Conservation (phyloP, 1,284 basidiomycete genomes). For the Sanghuangporus weigelae region DNA sequence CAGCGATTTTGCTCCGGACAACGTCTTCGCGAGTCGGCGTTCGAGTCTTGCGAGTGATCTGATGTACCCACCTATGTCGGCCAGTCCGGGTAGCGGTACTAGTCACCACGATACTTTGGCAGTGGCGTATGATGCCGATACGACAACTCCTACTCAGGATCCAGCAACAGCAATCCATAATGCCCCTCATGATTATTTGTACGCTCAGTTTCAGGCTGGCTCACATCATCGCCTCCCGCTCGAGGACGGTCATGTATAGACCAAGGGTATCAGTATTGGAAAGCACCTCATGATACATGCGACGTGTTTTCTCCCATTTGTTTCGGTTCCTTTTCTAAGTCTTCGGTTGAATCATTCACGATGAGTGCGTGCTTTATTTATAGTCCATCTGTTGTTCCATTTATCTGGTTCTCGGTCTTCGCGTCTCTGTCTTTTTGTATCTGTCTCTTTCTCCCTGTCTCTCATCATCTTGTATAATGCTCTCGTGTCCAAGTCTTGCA, state of each 20-base stretch:
- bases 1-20: neutral
- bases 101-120: neutral
- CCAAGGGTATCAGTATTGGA: neutral
- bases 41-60: neutral
- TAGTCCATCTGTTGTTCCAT: neutral
- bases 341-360: neutral
- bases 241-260: neutral
- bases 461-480: too few species aligned
- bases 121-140: neutral
- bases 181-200: neutral
- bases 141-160: neutral
- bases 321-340: neutral
- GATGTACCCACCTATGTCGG: constrained; percentile 1
- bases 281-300: neutral
- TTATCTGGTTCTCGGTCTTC: neutral
- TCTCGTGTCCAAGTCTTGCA: too few species aligned
- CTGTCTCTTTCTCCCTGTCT: too few species aligned
- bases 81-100: neutral
- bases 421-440: too few species aligned
- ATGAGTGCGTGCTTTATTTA: neutral
- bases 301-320: neutral
- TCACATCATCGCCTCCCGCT: neutral
- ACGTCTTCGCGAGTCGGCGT: neutral
- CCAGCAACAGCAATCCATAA: neutral
- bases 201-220: neutral